These are phyloP conservation scores for Kwoniella shivajii DNA, from an alignment of 1,284 basidiomycete genomes.

Conservation along the genomic window DNA sequence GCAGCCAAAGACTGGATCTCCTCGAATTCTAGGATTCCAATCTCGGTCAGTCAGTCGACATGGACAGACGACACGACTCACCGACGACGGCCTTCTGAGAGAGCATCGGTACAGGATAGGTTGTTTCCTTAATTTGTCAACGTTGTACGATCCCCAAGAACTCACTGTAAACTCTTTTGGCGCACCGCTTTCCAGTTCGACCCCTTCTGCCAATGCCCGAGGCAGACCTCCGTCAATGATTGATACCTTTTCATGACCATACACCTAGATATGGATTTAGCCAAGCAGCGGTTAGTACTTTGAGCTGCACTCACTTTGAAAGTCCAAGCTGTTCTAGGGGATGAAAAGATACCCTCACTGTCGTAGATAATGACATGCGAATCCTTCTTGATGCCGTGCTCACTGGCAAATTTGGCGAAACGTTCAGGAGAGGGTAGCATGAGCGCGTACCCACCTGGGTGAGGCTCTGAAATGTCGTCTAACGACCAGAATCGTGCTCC, in stretches of 20 bases:
- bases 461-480: conserved; percentile 14
- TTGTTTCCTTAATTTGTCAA: conserved; percentile 2
- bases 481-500: conserved; percentile 16
- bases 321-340: conserved; percentile 13
- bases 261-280: not conserved
- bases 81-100: conserved; percentile 5
- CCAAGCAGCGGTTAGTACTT: not conserved
- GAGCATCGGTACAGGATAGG: conserved; percentile 5
- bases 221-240: conserved; percentile 16
- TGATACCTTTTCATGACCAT: conserved; percentile 16
- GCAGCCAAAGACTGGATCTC: conserved; percentile 7
- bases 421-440: conserved; percentile 15
- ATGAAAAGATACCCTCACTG: conserved; percentile 13
- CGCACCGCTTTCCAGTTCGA: conserved; percentile 9
- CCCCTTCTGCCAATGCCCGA: conserved; percentile 5
- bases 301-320: conserved; percentile 9
- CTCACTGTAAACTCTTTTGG: conserved; percentile 4
- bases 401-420: conserved; percentile 8
- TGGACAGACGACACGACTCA: not conserved
- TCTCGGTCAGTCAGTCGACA: not conserved
- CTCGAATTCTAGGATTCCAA: conserved; percentile 4
- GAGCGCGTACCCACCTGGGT: conserved; percentile 5
- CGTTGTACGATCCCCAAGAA: not conserved
- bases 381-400: conserved; percentile 5
- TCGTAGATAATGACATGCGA: conserved; percentile 15